These are phyloP conservation scores for Rhodotorula sp. DNA, from an alignment of 1,284 basidiomycete species.

Conservation along the genomic window DNA sequence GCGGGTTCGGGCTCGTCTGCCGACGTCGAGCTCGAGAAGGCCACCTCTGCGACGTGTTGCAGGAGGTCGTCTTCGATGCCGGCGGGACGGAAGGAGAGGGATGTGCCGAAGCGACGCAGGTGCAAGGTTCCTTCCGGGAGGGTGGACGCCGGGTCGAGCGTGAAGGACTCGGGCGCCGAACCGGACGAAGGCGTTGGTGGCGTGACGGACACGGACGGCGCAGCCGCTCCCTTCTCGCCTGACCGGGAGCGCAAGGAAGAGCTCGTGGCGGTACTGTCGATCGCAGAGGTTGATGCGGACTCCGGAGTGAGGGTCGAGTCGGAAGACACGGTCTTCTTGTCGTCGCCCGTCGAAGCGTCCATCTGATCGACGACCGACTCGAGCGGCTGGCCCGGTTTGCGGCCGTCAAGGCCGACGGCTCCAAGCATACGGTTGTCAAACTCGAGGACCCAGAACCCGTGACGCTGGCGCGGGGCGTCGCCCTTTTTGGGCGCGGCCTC, in stretches of 20 bases:
- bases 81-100: constrained; percentile 35
- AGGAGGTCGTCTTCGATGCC: constrained; percentile 40
- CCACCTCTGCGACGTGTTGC: constrained; percentile 16
- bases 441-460: constrained; percentile 41
- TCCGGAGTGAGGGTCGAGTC: background rate
- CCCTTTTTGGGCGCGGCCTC: background rate
- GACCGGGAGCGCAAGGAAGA: background rate
- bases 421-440: constrained; percentile 38
- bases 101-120: constrained; percentile 36
- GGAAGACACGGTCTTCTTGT: constrained; percentile 2
- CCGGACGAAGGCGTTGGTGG: constrained; percentile 22
- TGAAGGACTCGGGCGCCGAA: constrained; percentile 10
- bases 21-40: constrained; percentile 8
- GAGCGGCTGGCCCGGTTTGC: constrained; percentile 31
- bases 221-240: constrained; percentile 1
- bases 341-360: background rate
- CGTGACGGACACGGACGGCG: constrained; percentile 19
- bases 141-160: constrained; percentile 19
- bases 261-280: background rate
- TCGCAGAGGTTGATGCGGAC: background rate
- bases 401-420: constrained; percentile 32
- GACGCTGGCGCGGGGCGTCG: constrained; percentile 11
- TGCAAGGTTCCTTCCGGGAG: constrained; percentile 29
- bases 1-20: constrained; percentile 1
- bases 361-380: constrained; percentile 31